These are phyloP conservation scores for Cadophora sp. DNA, from an alignment of 2,329 filamentous ascomycete species.

Conservation along the genomic window DNA sequence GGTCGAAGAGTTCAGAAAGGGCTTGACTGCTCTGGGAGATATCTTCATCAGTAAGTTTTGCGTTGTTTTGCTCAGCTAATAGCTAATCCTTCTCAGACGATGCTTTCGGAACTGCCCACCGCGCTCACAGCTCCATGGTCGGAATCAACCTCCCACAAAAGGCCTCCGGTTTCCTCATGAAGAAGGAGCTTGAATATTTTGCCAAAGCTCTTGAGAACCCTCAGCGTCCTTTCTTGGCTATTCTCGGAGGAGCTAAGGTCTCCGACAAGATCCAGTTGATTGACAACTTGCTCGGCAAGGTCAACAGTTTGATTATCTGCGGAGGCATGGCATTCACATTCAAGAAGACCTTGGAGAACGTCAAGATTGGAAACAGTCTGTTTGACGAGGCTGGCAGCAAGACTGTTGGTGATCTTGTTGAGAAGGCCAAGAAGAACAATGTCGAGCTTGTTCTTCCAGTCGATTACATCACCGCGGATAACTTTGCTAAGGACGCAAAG, in stretches of 20 bases:
- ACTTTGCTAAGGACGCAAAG: slow-evolving; percentile 86
- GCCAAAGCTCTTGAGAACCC: slow-evolving; percentile 94
- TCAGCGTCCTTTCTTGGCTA: slow-evolving; percentile 95
- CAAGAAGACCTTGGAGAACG: slow-evolving; percentile 95
- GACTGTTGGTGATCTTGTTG: slow-evolving; percentile 84
- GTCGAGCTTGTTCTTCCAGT: slow-evolving; percentile 94
- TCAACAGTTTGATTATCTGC: slow-evolving; percentile 95
- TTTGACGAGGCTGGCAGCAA: slow-evolving; percentile 95
- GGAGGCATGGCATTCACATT: slow-evolving; percentile 99
- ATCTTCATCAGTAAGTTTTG: slow-evolving; percentile 85
- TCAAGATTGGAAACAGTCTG: slow-evolving; percentile 88
- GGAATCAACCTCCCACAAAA: slow-evolving; percentile 95
- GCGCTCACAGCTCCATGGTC: slow-evolving; percentile 99
- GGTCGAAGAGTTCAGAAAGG: slow-evolving; percentile 94
- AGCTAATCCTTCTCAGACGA: slow-evolving; percentile 68
- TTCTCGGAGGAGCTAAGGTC: slow-evolving; percentile 97
- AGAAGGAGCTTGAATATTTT: slow-evolving; percentile 99
- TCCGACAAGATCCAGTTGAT: slow-evolving; percentile 99
- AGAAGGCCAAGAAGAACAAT: slow-evolving; percentile 96
- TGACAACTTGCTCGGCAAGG: slow-evolving; percentile 97
- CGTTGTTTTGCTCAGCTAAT: background rate
- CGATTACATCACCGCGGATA: slow-evolving; percentile 96
- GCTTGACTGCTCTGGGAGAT: slow-evolving; percentile 91
- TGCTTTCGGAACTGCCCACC: slow-evolving; percentile 97
- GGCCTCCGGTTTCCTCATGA: slow-evolving; percentile 97